Percentiles rank a stretch among this genome's conserved stretches.
Conservation (phyloP, 371 early-diverging fungal genomes). For the Neoconidiobolus thromboides region DNA sequence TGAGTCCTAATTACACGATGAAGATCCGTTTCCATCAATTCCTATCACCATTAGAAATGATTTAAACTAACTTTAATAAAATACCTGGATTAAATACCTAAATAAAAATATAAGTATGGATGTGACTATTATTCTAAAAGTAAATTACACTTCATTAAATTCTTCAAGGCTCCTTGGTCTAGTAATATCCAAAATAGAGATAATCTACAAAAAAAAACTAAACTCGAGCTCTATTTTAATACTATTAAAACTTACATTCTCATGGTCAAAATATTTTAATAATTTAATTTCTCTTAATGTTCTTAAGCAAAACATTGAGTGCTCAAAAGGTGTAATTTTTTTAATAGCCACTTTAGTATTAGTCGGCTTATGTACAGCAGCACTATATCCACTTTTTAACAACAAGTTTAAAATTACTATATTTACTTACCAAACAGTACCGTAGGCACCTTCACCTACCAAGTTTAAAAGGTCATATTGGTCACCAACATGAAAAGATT, state of each 20-base stretch:
- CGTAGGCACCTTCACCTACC: conserved; percentile 51
- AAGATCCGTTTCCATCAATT: conserved; percentile 96
- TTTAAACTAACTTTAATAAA: background rate
- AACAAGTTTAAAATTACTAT: background rate
- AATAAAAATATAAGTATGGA: background rate
- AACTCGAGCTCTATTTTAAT: too few relatives aligned
- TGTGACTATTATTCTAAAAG: background rate
- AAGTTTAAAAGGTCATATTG: conserved; percentile 34
- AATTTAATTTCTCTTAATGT: conserved; percentile 78
- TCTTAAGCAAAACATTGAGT: conserved; percentile 72
- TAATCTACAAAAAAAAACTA: conserved; percentile 30
- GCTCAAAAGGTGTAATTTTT: conserved; percentile 74
- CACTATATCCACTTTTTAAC: conserved; percentile 20
- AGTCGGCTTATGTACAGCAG: conserved; percentile 61
- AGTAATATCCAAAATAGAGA: conserved; percentile 76
- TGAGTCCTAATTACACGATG: conserved; percentile 97
- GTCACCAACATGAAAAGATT: conserved; percentile 34
- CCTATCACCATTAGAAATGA: conserved; percentile 28
- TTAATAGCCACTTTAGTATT: conserved; percentile 87
- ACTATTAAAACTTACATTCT: conserved; percentile 29
- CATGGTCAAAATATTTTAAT: conserved; percentile 71
- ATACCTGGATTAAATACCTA: conserved; percentile 32
- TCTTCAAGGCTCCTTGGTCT: conserved; percentile 46
- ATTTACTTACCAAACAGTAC: conserved; percentile 45
- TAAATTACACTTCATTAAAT: conserved; percentile 69